Conservation (phyloP, 805 yeast species). For the Suhomyces sp. region DNA sequence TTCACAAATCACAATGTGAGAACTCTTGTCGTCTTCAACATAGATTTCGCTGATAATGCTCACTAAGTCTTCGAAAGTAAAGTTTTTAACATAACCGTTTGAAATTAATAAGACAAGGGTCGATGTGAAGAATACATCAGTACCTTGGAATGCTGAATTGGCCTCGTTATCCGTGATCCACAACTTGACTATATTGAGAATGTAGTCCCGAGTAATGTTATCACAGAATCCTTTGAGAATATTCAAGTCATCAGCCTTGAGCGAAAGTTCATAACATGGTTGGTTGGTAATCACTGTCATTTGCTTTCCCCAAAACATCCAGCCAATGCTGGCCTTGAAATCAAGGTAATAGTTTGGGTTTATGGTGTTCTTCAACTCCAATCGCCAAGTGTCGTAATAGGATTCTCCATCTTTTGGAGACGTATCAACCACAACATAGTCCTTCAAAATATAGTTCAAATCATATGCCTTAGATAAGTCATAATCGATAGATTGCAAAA, state of each 20-base stretch:
- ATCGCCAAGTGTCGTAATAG: constrained; percentile 43
- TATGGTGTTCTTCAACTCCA: constrained; percentile 50
- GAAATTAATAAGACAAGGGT: constrained; percentile 50
- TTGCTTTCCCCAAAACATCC: constrained; percentile 71
- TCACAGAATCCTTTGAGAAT: constrained; percentile 46
- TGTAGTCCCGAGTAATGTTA: constrained; percentile 55
- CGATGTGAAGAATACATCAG: constrained; percentile 58
- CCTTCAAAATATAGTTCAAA: constrained; percentile 31
- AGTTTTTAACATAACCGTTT: constrained; percentile 39
- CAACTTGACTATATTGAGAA: constrained; percentile 47
- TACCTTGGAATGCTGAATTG: constrained; percentile 63
- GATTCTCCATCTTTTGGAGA: constrained; percentile 28
- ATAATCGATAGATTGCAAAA: constrained; percentile 48
- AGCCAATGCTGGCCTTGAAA: constrained; percentile 56
- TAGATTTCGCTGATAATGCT: constrained; percentile 50
- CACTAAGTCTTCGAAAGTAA: constrained; percentile 53
- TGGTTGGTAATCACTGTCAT: constrained; percentile 46
- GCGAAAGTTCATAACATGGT: constrained; percentile 21
- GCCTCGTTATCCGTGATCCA: constrained; percentile 69
- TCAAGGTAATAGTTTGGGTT: constrained; percentile 58
- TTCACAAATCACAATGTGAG: constrained; percentile 76
- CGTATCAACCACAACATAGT: constrained; percentile 45
- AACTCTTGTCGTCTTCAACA: constrained; percentile 65
- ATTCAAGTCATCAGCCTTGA: constrained; percentile 42
- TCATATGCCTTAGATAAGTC: constrained; percentile 45